These are phyloP conservation scores for Aureobasidium sp. DNA, from an alignment of 2,329 filamentous ascomycete genomes.

Conservation along the genomic window DNA sequence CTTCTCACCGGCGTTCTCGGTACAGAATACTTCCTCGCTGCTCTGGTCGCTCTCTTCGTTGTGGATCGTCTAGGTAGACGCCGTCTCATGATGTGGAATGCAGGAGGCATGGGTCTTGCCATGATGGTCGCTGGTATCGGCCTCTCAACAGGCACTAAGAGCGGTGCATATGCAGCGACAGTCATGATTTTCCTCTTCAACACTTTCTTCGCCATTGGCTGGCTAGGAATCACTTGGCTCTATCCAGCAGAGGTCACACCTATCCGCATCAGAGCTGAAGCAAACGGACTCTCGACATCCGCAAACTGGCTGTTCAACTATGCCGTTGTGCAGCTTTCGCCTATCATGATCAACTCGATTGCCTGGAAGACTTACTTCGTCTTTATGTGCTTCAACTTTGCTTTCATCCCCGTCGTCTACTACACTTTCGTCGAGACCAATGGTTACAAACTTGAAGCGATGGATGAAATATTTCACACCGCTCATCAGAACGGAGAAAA, in stretches of 20 bases:
- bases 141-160: neutral
- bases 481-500: slow-evolving; percentile 26
- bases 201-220: slow-evolving; percentile 31
- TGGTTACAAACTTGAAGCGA: slow-evolving; percentile 24
- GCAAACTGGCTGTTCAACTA: slow-evolving; percentile 57
- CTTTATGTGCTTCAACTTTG: slow-evolving; percentile 55
- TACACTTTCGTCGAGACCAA: slow-evolving; percentile 23
- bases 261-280: slow-evolving; percentile 29
- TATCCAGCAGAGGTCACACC: slow-evolving; percentile 30
- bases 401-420: slow-evolving; percentile 45
- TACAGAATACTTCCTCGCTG: slow-evolving; percentile 25
- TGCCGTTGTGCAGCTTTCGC: slow-evolving; percentile 35
- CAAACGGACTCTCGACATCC: slow-evolving; percentile 36
- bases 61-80: slow-evolving; percentile 27
- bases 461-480: slow-evolving; percentile 25
- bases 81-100: slow-evolving; percentile 24
- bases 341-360: slow-evolving; percentile 51
- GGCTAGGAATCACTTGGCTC: slow-evolving; percentile 30
- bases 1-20: slow-evolving; percentile 24
- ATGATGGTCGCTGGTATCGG: slow-evolving; percentile 21
- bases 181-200: slow-evolving; percentile 33
- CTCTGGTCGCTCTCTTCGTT: slow-evolving; percentile 23
- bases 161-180: slow-evolving; percentile 23
- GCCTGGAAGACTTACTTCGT: slow-evolving; percentile 55
- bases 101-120: slow-evolving; percentile 21